Evolutionary conservation across 1,284 basidiomycete genomes (phyloP).

Genomic region (Rhizopogon parksii): DNA sequence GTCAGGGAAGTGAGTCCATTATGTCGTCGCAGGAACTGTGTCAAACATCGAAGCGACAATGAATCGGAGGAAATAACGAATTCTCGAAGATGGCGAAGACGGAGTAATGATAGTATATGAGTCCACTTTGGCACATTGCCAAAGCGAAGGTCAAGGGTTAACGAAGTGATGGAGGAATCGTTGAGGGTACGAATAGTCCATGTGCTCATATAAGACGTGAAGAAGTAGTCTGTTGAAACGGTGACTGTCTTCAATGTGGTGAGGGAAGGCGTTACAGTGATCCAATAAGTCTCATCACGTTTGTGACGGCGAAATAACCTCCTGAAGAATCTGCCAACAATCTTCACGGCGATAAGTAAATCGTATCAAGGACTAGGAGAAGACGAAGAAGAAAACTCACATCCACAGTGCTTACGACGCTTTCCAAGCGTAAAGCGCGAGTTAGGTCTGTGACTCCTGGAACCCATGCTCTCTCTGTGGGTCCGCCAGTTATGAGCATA

Average conservation of each 20-base stretch:
- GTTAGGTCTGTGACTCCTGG: background rate
- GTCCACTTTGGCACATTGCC: background rate
- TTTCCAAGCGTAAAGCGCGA: background rate
- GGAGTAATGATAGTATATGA: background rate
- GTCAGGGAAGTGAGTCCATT: background rate
- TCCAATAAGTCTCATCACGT: background rate
- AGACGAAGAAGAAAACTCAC: background rate
- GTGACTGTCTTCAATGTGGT: background rate
- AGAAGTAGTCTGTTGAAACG: background rate
- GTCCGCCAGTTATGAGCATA: background rate
- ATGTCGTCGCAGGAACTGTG: background rate
- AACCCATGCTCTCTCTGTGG: slow-evolving; percentile 1
- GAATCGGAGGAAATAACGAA: slow-evolving; percentile 1
- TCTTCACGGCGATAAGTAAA: background rate
- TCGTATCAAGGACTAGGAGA: too few species aligned
- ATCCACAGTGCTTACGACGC: background rate
- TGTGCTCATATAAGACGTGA: background rate
- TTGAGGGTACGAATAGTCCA: slow-evolving; percentile 1
- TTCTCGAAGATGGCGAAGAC: slow-evolving; percentile 1
- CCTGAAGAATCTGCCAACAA: background rate
- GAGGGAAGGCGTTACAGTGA: background rate
- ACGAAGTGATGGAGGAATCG: background rate
- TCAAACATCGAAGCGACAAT: background rate
- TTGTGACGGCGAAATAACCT: background rate
- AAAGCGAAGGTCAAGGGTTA: background rate